phyloP scores from a whole-genome alignment of 805 yeast genomes.

The Ogataea ganodermae region DNA sequence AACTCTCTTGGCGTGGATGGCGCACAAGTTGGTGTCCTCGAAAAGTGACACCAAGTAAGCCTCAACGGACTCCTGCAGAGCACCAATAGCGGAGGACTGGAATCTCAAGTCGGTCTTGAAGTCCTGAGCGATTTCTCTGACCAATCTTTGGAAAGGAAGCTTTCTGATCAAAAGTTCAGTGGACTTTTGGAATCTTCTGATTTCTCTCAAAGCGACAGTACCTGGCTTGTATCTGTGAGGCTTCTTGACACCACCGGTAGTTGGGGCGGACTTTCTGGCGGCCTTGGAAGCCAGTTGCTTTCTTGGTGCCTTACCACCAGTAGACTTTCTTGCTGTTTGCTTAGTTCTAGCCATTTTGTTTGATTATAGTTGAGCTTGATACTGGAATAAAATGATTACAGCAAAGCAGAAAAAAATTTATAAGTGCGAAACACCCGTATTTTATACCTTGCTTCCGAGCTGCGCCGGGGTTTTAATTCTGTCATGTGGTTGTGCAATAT shows the following conservation, averaged over 20 bases:
- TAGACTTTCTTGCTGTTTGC: slow-evolving; percentile 92
- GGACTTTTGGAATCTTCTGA: slow-evolving; percentile 95
- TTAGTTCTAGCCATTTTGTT: slow-evolving; percentile 83
- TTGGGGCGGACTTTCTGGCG: slow-evolving; percentile 91
- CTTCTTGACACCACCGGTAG: slow-evolving; percentile 90
- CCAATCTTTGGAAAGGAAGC: slow-evolving; percentile 96
- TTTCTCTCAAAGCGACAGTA: slow-evolving; percentile 95
- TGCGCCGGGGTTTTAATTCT: neutral
- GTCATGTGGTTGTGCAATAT: slow-evolving; percentile 1
- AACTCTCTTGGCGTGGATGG: slow-evolving; percentile 98
- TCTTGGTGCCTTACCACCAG: slow-evolving; percentile 97
- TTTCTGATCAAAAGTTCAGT: slow-evolving; percentile 94
- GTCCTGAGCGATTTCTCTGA: slow-evolving; percentile 93
- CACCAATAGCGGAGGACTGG: slow-evolving; percentile 97
- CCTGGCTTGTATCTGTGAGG: slow-evolving; percentile 98
- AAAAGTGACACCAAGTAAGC: slow-evolving; percentile 95
- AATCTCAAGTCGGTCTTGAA: slow-evolving; percentile 92
- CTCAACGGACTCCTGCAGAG: slow-evolving; percentile 97
- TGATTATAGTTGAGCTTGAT: neutral
- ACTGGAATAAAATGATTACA: neutral
- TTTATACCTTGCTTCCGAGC: neutral
- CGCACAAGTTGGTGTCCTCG: slow-evolving; percentile 98
- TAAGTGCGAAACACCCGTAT: slow-evolving; percentile 5
- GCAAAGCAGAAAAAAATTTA: neutral
- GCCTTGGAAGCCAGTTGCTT: slow-evolving; percentile 90